Conservation (phyloP, 306 rosid species). For the Gynostemma pentaphyllum region DNA sequence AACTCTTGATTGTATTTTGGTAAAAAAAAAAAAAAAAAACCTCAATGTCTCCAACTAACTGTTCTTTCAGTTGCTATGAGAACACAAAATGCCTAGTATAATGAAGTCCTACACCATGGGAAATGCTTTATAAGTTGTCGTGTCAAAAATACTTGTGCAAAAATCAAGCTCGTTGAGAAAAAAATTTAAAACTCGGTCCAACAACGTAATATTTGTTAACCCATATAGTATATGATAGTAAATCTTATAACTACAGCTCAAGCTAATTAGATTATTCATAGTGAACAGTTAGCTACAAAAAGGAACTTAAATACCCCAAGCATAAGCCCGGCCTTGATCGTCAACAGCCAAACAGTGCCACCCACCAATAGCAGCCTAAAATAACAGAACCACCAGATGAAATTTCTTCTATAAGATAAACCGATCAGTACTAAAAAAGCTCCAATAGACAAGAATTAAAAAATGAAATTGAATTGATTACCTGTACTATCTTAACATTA, state of each 20-base stretch:
- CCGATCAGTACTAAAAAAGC: background rate
- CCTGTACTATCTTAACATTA: conserved; percentile 76
- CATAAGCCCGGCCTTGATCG: conserved; percentile 92
- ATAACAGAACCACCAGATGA: conserved; percentile 6
- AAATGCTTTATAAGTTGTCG: background rate
- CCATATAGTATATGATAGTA: background rate
- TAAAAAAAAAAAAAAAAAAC: too few relatives aligned
- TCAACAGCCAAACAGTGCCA: conserved; percentile 99
- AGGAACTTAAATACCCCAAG: conserved; percentile 58
- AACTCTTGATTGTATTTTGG: too few relatives aligned
- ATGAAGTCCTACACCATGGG: background rate
- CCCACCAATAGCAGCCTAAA: conserved; percentile 96
- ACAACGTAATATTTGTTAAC: background rate
- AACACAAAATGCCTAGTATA: background rate
- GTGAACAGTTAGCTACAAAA: background rate
- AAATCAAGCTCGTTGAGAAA: background rate
- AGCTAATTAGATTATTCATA: too few relatives aligned
- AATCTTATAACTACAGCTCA: background rate
- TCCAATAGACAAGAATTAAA: background rate
- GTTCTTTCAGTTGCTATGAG: background rate
- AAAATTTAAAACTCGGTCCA: background rate
- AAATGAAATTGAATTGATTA: conserved; percentile 9
- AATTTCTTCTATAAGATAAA: background rate
- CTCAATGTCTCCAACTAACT: background rate
- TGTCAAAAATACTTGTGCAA: background rate